Conservation (phyloP, 768 basidiomycete genomes). For the Auriculariales sp. region DNA sequence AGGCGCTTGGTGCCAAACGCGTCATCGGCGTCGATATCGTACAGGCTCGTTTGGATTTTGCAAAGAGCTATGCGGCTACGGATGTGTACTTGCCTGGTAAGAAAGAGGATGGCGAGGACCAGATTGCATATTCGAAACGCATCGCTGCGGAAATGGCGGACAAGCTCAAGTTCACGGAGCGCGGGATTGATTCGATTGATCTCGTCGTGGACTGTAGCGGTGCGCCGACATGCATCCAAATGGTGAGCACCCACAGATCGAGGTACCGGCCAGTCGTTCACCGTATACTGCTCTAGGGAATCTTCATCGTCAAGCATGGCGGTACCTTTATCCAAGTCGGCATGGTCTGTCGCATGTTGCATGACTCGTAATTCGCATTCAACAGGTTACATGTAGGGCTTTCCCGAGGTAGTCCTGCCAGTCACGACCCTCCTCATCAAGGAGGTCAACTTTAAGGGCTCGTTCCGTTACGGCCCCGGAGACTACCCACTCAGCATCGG, state of each 20-base stretch:
- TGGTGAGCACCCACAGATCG: conserved; percentile 62
- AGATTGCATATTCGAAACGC: conserved; percentile 55
- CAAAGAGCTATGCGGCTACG: conserved; percentile 71
- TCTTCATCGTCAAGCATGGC: conserved; percentile 9
- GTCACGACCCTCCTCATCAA: conserved; percentile 47
- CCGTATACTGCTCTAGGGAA: no score
- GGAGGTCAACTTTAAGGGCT: conserved; percentile 72
- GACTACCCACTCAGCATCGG: conserved; percentile 78
- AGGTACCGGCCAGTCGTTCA: no score
- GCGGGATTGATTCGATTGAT: conserved; percentile 62
- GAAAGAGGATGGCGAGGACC: conserved; percentile 46
- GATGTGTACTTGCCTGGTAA: conserved; percentile 53
- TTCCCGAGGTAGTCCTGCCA: no score
- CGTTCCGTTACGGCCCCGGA: conserved; percentile 90
- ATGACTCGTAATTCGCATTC: no score
- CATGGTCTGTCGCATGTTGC: conserved; percentile 75
- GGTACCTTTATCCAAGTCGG: conserved; percentile 50
- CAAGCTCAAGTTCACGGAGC: conserved; percentile 50
- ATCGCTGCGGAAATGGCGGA: conserved; percentile 53
- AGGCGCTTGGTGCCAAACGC: conserved; percentile 74
- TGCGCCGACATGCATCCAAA: conserved; percentile 85
- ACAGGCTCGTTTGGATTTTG: conserved; percentile 67
- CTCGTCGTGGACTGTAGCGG: conserved; percentile 86
- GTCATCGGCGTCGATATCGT: conserved; percentile 78
- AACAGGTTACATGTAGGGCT: no score